Percentiles rank a stretch among this genome's conserved stretches.
Conservation (phyloP, 805 yeast species). For the Ogataea minuta region DNA sequence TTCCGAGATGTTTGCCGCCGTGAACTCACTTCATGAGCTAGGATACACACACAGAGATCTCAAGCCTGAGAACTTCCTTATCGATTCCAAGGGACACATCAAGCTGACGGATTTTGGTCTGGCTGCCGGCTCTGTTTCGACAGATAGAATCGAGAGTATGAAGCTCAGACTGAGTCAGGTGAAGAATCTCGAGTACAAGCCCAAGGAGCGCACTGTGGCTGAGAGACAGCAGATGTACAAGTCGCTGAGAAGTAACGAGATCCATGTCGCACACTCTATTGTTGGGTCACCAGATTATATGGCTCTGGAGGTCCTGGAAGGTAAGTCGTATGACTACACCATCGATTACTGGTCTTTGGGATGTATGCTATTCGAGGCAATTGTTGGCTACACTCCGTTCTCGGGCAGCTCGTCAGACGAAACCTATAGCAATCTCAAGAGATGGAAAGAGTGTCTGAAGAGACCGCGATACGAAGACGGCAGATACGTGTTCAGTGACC, state of each 20-base stretch:
- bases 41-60: conserved; percentile 97
- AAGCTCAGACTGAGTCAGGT: conserved; percentile 61
- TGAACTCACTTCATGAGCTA: conserved; percentile 87
- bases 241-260: conserved; percentile 70
- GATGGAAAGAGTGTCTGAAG: conserved; percentile 85
- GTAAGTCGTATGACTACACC: conserved; percentile 89
- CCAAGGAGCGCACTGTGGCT: conserved; percentile 67
- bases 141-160: conserved; percentile 92
- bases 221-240: conserved; percentile 89
- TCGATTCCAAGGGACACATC: conserved; percentile 87
- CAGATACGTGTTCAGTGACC: conserved; percentile 86
- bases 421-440: conserved; percentile 87
- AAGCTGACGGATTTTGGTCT: conserved; percentile 95
- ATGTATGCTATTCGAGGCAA: conserved; percentile 92
- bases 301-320: conserved; percentile 97
- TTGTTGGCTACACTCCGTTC: conserved; percentile 97
- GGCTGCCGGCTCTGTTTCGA: conserved; percentile 94
- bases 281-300: conserved; percentile 99
- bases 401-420: conserved; percentile 92
- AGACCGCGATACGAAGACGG: conserved; percentile 94
- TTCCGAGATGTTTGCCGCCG: conserved; percentile 94
- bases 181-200: conserved; percentile 69
- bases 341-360: conserved; percentile 99
- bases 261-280: conserved; percentile 88
- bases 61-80: conserved; percentile 91